A percentile compares a stretch with the other conserved stretches of the same genome.
These are phyloP conservation scores for Alnus glutinosa DNA, from an alignment of 306 rosid species.

Conservation along the genomic window DNA sequence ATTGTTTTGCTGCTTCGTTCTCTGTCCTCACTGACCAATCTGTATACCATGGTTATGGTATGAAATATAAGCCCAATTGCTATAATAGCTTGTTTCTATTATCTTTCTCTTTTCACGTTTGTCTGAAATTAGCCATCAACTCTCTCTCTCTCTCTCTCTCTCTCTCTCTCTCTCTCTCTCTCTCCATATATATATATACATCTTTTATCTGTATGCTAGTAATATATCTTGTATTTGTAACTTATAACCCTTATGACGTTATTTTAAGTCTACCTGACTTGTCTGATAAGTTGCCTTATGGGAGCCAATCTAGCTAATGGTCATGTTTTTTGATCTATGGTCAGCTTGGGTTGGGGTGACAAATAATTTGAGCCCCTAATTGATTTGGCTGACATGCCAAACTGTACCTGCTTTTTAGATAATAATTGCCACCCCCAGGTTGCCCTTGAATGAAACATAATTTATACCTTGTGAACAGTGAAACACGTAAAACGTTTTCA, in stretches of 20 bases:
- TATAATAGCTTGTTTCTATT: slow-evolving; percentile 6
- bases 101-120: background rate
- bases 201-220: background rate
- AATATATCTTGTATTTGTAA: background rate
- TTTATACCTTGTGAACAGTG: background rate
- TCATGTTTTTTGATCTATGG: background rate
- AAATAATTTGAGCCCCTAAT: background rate
- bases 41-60: slow-evolving; percentile 99
- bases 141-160: background rate
- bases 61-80: slow-evolving; percentile 26
- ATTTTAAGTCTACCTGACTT: background rate
- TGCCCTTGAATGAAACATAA: background rate
- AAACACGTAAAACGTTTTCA: background rate
- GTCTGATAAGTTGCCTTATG: background rate
- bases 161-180: too few species aligned
- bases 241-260: background rate
- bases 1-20: slow-evolving; percentile 75
- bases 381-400: background rate
- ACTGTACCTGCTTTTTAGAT: background rate
- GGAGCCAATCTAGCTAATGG: background rate
- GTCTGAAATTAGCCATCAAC: background rate
- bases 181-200: background rate
- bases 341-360: background rate
- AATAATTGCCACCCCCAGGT: background rate
- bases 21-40: slow-evolving; percentile 79